phyloP scores from a whole-genome alignment of 2,329 filamentous ascomycete species.

The Emmonsiellopsis sp. region DNA sequence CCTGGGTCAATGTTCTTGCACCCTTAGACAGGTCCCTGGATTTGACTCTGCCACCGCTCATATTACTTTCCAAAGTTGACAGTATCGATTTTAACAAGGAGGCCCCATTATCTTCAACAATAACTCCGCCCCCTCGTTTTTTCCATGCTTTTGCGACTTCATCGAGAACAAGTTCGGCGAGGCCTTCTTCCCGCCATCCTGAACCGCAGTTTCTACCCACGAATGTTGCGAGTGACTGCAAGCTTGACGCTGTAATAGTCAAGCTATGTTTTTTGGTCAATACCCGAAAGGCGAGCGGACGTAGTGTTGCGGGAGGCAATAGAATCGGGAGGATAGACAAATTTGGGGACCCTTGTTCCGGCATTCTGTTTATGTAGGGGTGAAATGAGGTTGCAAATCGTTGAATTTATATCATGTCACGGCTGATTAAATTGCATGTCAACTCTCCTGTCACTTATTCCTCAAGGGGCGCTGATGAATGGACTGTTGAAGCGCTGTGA shows the following conservation, averaged over 20 bases:
- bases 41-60: constrained; percentile 62
- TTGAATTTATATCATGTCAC: too few species aligned
- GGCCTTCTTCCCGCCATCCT: constrained; percentile 89
- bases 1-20: constrained; percentile 44
- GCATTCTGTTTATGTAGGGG: not conserved
- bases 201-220: constrained; percentile 90
- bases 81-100: constrained; percentile 66
- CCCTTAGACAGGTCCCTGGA: constrained; percentile 7
- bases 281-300: constrained; percentile 85
- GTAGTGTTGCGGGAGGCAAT: constrained; percentile 73
- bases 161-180: constrained; percentile 85
- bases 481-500: not conserved
- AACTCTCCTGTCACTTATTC: too few species aligned
- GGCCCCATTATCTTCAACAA: constrained; percentile 72
- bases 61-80: constrained; percentile 73
- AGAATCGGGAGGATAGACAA: constrained; percentile 73
- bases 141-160: constrained; percentile 91
- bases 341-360: constrained; percentile 9
- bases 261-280: constrained; percentile 97
- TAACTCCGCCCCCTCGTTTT: constrained; percentile 74
- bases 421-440: too few species aligned
- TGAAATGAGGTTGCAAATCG: not conserved
- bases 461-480: too few species aligned
- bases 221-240: constrained; percentile 77
- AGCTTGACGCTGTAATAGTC: constrained; percentile 76